Base-by-base conservation (phyloP, 495 filamentous ascomycete genomes). In the Aspergillus homomorphus region DNA sequence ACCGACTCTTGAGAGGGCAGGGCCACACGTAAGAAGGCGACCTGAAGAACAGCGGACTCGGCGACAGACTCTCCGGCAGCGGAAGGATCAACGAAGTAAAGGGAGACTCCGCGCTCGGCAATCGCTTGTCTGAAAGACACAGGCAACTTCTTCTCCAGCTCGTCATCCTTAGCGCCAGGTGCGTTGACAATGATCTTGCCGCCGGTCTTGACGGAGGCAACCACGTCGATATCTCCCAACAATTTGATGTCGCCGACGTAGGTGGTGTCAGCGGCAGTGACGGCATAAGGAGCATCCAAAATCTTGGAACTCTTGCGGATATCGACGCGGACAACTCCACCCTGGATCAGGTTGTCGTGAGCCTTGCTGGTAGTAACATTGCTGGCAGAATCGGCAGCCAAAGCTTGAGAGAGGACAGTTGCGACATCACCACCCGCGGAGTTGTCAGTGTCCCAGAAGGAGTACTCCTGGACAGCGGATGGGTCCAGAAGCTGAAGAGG, bases 371-470 rank as follows among this genome's bases (percentile, higher is more conserved):
- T 78, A 58, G 87, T 87, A 58, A 98, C 82, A 62, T 94, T 96
- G 72, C 74, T 88, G 1, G 86, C 76, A 0, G 86, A 87, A 66
- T 94, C 88, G 45, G 78, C 77, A 10, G 92, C 87, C 33, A 98
- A 78, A 4, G 94, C 76, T 62, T 85, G 84, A 43, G 87, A 86
- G 26, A 97, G 70, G 41, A 81, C 81, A 20, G 80, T 67, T 9
- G 91, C 83, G 23, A 91, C 86, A 51, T 79, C 77, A 44, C 76
- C 79, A 33, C 87, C 83, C 1, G 73, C 70, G 22, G 91, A 93
- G 67, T 84, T 84, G 61, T 96, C 94, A 18, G 88, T 72, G 69
- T 97, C 90, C 94, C 92, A 98, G 80, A 98, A 96, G 20, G 85
- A 84, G 77, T 92, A 98, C 66, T 98, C 89, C 66, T 89, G 80